These are phyloP conservation scores for Plasmodium reichenowi DNA, from an alignment of 169 alveolate species.

Conservation along the genomic window DNA sequence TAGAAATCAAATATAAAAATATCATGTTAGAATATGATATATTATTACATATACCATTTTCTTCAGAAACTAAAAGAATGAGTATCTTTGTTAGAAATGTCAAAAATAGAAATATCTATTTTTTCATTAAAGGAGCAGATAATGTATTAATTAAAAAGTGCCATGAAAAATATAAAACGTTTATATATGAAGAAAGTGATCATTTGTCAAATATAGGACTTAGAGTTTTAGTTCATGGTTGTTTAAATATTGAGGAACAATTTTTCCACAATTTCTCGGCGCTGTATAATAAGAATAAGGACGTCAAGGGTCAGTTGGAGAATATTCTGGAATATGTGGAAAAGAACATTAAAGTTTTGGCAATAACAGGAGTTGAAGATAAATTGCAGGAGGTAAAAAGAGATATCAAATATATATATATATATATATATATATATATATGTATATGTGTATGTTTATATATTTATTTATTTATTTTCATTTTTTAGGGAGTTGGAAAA, in stretches of 20 bases:
- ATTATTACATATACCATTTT: conserved; percentile 95
- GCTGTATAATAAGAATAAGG: conserved; percentile 82
- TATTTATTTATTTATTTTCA: not conserved
- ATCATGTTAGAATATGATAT: conserved; percentile 88
- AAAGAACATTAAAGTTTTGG: conserved; percentile 92
- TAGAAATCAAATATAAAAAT: conserved; percentile 84
- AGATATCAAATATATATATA: not conserved
- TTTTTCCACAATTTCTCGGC: conserved; percentile 87
- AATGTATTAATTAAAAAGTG: conserved; percentile 92
- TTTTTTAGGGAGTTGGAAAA: conserved; percentile 89
- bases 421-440: not conserved
- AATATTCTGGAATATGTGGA: conserved; percentile 83
- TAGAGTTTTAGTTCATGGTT: conserved; percentile 96
- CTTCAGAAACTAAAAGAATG: conserved; percentile 98
- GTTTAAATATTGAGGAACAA: conserved; percentile 90
- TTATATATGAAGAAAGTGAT: conserved; percentile 92
- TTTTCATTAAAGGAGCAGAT: conserved; percentile 96
- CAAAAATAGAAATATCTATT: conserved; percentile 76
- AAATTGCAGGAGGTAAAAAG: conserved; percentile 91
- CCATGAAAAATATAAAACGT: conserved; percentile 89
- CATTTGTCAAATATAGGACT: conserved; percentile 95
- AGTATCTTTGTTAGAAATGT: conserved; percentile 95
- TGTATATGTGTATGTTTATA: not conserved
- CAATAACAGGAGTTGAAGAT: conserved; percentile 98
- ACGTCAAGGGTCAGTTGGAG: conserved; percentile 76